Evolutionary conservation across 116 monocot species (phyloP).

Genomic region (Zostera marina): DNA sequence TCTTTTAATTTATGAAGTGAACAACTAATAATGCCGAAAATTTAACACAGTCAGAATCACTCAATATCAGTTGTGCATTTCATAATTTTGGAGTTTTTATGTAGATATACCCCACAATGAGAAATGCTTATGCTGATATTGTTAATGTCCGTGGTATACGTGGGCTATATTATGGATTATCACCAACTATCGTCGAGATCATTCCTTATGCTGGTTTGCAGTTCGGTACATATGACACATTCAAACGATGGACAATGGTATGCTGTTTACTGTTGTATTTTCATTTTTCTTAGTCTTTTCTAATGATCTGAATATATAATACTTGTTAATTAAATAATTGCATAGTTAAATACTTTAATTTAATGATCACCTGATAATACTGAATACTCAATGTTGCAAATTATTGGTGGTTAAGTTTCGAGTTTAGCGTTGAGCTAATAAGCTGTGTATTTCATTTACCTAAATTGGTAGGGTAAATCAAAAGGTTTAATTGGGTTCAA

Average conservation of each 20-base stretch:
- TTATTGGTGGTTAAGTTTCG: neutral
- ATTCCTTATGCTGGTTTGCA: slow-evolving; percentile 97
- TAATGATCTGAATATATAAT: neutral
- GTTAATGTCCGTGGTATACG: slow-evolving; percentile 53
- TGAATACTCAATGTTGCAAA: neutral
- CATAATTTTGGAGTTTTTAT: neutral
- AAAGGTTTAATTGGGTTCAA: no score
- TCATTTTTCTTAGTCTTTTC: neutral
- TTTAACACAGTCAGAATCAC: no score
- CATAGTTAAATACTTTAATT: neutral
- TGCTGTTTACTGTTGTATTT: slow-evolving; percentile 1
- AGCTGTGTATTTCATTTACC: no score
- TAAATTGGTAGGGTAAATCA: no score
- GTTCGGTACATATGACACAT: slow-evolving; percentile 93
- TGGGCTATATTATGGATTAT: slow-evolving; percentile 78
- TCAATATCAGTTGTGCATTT: no score
- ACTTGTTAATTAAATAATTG: neutral
- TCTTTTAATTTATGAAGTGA: no score
- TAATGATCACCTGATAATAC: neutral
- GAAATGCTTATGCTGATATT: slow-evolving; percentile 69
- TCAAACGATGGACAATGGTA: slow-evolving; percentile 96
- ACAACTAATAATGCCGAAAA: no score
- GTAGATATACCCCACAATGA: slow-evolving; percentile 84
- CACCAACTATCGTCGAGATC: slow-evolving; percentile 93
- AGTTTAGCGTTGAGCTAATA: no score